A percentile compares a stretch with the other conserved stretches of the same genome.
These are phyloP conservation scores for Russula sp. DNA, from an alignment of 768 basidiomycete species.

Conservation along the genomic window DNA sequence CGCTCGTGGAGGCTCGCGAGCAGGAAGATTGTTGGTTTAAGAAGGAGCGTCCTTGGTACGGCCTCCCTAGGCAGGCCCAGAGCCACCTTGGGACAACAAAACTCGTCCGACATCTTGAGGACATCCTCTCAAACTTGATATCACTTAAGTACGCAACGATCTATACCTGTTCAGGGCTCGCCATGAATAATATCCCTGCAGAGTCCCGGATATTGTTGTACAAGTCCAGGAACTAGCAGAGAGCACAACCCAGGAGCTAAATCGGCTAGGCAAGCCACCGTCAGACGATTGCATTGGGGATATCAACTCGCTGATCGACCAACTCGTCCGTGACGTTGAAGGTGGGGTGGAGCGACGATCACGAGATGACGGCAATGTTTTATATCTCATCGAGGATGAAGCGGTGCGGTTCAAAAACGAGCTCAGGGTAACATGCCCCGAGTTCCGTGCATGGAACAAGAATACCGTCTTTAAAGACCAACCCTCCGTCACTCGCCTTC, in stretches of 20 bases:
- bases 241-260: conserved; percentile 27
- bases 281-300: conserved; percentile 50
- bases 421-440: conserved; percentile 16
- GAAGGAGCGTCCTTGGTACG: not conserved
- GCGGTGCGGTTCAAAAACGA: not conserved
- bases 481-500: not conserved
- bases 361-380: conserved; percentile 25
- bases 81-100: not conserved
- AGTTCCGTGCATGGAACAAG: conserved; percentile 16
- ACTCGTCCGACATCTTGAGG: conserved; percentile 8
- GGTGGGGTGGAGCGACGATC: conserved; percentile 45
- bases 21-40: conserved; percentile 3
- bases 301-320: conserved; percentile 40
- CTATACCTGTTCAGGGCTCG: not conserved
- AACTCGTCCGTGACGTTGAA: conserved; percentile 40
- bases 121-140: conserved; percentile 9
- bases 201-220: conserved; percentile 52
- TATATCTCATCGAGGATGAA: conserved; percentile 9
- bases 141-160: not conserved
- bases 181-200: conserved; percentile 25
- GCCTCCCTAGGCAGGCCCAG: not conserved
- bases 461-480: not conserved
- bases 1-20: not conserved
- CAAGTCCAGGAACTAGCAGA: conserved; percentile 42
- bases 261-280: conserved; percentile 42